Percentiles rank a stretch among this genome's conserved stretches.
Evolutionary conservation across 2,329 filamentous ascomycete genomes (phyloP).

Genomic region (Alternaria sp.): DNA sequence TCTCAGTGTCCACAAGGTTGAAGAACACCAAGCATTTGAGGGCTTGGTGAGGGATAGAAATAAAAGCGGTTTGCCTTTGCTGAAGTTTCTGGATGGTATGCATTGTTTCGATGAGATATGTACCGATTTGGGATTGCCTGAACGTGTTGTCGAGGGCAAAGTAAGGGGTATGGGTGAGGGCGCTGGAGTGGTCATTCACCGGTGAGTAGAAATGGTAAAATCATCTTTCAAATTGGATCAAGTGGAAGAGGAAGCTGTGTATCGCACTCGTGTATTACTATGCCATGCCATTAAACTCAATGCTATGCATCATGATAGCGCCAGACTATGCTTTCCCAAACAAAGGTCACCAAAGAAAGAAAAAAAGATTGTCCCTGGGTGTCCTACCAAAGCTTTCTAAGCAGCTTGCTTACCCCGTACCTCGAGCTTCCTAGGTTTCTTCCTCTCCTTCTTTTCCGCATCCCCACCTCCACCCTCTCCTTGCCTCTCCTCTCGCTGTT

Average conservation of each 20-base stretch:
- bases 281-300: neutral
- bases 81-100: constrained; percentile 75
- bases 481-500: constrained; percentile 11
- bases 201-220: constrained; percentile 13
- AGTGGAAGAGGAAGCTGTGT: neutral
- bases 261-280: neutral
- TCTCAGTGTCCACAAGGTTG: constrained; percentile 14
- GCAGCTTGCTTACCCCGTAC: constrained; percentile 27
- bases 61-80: constrained; percentile 58
- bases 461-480: constrained; percentile 6
- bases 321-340: constrained; percentile 1
- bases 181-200: constrained; percentile 41
- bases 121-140: constrained; percentile 74
- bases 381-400: neutral
- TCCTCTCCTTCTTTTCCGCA: constrained; percentile 22
- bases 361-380: neutral
- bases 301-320: neutral
- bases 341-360: neutral
- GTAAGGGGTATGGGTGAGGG: constrained; percentile 60
- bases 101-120: constrained; percentile 85
- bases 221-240: neutral
- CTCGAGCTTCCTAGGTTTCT: constrained; percentile 42
- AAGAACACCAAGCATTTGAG: constrained; percentile 25
- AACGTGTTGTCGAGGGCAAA: constrained; percentile 73
- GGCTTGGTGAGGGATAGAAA: constrained; percentile 27